Evolutionary conservation across 2,329 filamentous ascomycete genomes (phyloP).

Genomic region (Teratosphaeria nubilosa): DNA sequence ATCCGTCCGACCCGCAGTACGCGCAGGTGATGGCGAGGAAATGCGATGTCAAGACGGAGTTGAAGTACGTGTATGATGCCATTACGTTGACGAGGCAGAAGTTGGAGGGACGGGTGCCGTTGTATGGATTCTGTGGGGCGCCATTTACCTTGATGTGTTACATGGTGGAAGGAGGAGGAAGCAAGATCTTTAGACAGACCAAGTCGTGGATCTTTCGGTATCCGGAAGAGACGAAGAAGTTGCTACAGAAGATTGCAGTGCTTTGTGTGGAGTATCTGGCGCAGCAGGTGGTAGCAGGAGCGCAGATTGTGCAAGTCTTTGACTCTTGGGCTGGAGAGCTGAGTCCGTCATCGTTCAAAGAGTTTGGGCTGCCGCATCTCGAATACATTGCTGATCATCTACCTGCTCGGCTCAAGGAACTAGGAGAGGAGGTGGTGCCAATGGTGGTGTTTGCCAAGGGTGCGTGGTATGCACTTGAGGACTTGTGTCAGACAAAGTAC

Average conservation of each 20-base stretch:
- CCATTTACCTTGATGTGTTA: slow-evolving; percentile 97
- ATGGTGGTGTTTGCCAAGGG: slow-evolving; percentile 99
- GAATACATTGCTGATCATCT: slow-evolving; percentile 73
- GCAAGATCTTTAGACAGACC: slow-evolving; percentile 83
- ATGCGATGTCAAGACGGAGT: slow-evolving; percentile 74
- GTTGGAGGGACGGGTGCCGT: slow-evolving; percentile 73
- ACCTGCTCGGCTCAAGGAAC: slow-evolving; percentile 60
- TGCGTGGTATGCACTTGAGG: slow-evolving; percentile 87
- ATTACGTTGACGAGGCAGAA: slow-evolving; percentile 86
- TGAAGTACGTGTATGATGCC: slow-evolving; percentile 92
- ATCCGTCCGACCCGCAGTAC: slow-evolving; percentile 77
- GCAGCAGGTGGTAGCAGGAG: slow-evolving; percentile 82
- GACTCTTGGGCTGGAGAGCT: slow-evolving; percentile 97
- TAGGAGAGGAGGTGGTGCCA: slow-evolving; percentile 70
- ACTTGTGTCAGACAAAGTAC: slow-evolving; percentile 79
- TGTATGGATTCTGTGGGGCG: slow-evolving; percentile 94
- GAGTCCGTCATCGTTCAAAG: slow-evolving; percentile 69
- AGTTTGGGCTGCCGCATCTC: slow-evolving; percentile 80
- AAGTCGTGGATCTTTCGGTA: slow-evolving; percentile 98
- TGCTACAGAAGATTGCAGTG: slow-evolving; percentile 86
- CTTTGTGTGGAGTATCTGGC: slow-evolving; percentile 92
- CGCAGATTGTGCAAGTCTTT: slow-evolving; percentile 92
- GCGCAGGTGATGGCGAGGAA: slow-evolving; percentile 60
- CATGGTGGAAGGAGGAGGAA: slow-evolving; percentile 97
- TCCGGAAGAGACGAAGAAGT: slow-evolving; percentile 63